Evolutionary conservation across 2,329 filamentous ascomycete species (phyloP).

Genomic region (Epicoccum nigrum): DNA sequence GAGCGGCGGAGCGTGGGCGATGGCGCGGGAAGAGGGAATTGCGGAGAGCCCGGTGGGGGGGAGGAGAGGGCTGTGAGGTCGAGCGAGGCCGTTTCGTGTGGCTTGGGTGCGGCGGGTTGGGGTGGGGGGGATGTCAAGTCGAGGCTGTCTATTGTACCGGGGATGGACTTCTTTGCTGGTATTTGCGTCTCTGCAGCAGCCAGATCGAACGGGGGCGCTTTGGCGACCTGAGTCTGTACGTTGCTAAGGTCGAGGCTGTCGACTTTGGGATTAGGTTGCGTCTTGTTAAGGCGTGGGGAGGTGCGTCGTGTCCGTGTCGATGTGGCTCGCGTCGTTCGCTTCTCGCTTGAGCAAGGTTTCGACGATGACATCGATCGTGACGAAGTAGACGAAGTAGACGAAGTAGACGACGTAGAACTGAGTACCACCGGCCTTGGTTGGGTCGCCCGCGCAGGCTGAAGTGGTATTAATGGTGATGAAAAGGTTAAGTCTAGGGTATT

Average conservation of each 20-base stretch:
- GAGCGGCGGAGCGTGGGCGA: slow-evolving; percentile 25
- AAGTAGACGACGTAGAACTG: slow-evolving; percentile 35
- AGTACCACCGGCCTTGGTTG: slow-evolving; percentile 32
- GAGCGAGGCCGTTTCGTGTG: slow-evolving; percentile 21
- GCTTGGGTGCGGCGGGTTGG: not conserved
- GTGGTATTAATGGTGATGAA: slow-evolving; percentile 25
- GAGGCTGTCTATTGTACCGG: slow-evolving; percentile 30
- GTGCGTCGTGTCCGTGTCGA: slow-evolving; percentile 22
- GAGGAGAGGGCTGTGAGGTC: no score
- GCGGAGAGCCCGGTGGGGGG: slow-evolving; percentile 10
- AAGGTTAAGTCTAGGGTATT: slow-evolving; percentile 42
- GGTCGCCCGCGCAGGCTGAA: slow-evolving; percentile 5
- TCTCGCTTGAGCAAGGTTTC: slow-evolving; percentile 9
- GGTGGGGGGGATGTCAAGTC: slow-evolving; percentile 30
- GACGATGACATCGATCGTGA: slow-evolving; percentile 23
- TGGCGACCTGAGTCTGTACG: not conserved
- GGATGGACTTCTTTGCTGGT: slow-evolving; percentile 2
- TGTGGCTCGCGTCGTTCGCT: slow-evolving; percentile 3
- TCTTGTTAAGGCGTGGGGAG: slow-evolving; percentile 31
- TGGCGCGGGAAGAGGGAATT: slow-evolving; percentile 20
- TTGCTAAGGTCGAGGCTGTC: slow-evolving; percentile 23
- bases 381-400: slow-evolving; percentile 36
- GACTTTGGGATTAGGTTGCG: slow-evolving; percentile 8
- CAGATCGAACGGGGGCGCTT: not conserved
- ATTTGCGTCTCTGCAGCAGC: not conserved